Evolutionary conservation across 257 asterid species (phyloP).

Genomic region (Echium plantagineum): DNA sequence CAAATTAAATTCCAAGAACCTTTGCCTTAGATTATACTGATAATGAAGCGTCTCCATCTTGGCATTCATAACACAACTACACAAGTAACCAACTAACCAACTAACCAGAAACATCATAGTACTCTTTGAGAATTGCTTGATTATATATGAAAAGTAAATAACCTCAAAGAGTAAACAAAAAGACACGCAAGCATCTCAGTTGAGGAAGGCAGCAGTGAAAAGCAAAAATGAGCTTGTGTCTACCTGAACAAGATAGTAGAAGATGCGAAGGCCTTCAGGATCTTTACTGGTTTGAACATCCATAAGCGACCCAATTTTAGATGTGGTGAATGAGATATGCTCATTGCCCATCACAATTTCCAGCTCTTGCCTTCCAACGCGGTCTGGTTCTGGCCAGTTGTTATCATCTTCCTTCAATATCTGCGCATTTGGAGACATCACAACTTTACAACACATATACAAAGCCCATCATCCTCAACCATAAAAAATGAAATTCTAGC

Average conservation of each 20-base stretch:
- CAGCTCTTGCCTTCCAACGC: slow-evolving; percentile 96
- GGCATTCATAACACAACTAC: too few relatives aligned
- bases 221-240: not conserved
- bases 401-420: slow-evolving; percentile 97
- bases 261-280: slow-evolving; percentile 87
- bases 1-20: too few relatives aligned
- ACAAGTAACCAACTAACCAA: too few relatives aligned
- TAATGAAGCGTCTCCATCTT: too few relatives aligned
- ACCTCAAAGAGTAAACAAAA: too few relatives aligned
- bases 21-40: too few relatives aligned
- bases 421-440: slow-evolving; percentile 16
- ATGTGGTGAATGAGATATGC: slow-evolving; percentile 92
- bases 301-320: slow-evolving; percentile 94
- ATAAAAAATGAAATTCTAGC: too few relatives aligned
- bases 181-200: too few relatives aligned
- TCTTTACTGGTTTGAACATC: slow-evolving; percentile 95
- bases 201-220: not conserved
- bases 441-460: not conserved
- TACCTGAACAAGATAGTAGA: slow-evolving; percentile 98
- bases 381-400: slow-evolving; percentile 98
- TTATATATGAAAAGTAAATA: too few relatives aligned
- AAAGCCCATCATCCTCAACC: too few relatives aligned
- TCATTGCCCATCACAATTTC: slow-evolving; percentile 99
- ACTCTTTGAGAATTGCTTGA: too few relatives aligned
- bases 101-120: too few relatives aligned